phyloP scores from a whole-genome alignment of 768 basidiomycete species.

The Trametes gibbosa region DNA sequence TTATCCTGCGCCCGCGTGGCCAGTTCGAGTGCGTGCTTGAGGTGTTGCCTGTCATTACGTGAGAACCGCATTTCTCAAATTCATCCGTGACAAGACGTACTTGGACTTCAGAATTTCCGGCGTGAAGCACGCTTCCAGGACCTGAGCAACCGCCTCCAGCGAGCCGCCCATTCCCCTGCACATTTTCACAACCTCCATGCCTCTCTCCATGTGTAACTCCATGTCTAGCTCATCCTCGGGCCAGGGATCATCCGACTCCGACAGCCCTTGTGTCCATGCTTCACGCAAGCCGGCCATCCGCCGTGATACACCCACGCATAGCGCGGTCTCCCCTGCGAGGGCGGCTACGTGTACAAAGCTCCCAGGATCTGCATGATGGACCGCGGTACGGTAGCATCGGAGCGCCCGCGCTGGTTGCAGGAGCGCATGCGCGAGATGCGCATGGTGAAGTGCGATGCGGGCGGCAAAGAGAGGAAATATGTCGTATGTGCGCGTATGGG shows the following conservation, averaged over 20 bases:
- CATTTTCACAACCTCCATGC: constrained; percentile 38
- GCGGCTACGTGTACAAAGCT: constrained; percentile 48
- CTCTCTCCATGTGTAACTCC: constrained; percentile 29
- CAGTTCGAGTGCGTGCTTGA: constrained; percentile 58
- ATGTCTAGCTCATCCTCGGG: constrained; percentile 23
- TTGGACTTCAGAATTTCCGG: constrained; percentile 61
- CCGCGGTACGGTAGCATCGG: constrained; percentile 63
- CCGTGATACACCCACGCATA: constrained; percentile 45
- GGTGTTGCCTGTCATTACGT: constrained; percentile 42
- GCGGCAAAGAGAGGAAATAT: constrained; percentile 57
- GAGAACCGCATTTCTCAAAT: background rate
- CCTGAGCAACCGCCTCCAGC: constrained; percentile 51
- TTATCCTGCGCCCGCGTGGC: constrained; percentile 64
- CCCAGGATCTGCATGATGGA: constrained; percentile 39
- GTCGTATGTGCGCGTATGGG: constrained; percentile 57
- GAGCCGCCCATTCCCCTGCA: constrained; percentile 52
- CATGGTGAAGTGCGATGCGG: constrained; percentile 65
- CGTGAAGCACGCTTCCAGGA: constrained; percentile 48
- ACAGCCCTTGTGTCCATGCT: constrained; percentile 11
- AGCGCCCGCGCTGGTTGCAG: constrained; percentile 52
- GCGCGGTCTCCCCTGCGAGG: constrained; percentile 48
- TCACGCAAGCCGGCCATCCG: constrained; percentile 21
- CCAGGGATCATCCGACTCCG: constrained; percentile 20
- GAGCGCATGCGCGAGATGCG: constrained; percentile 70
- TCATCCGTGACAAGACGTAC: constrained; percentile 36